Base-by-base conservation (phyloP, 768 basidiomycete genomes). In the Naganishia randhawae region DNA sequence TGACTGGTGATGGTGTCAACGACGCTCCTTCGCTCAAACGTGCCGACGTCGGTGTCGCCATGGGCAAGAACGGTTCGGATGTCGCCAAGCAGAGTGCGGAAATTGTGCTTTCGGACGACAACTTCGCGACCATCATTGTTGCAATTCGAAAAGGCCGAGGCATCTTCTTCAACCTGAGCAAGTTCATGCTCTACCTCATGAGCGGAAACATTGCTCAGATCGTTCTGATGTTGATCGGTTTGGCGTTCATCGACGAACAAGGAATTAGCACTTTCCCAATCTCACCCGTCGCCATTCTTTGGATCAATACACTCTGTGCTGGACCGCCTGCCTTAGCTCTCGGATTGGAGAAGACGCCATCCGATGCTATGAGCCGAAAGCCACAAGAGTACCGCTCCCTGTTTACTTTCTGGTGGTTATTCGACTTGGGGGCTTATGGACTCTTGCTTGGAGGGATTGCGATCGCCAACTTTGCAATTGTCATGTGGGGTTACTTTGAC, bases 121-220 rank as follows among this genome's bases (percentile, higher is more conserved):
- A 87, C 74, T 87, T 89, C 71, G 84, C 86, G 0, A 85, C 86
- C 2, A 87, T 88, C 68, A 82, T 86, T 55, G 82, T 83, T 42
- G 88, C 85, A 1, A 84, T 88, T 71, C 83, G 86, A 75, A 86
- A 87, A 75, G 88, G 87, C 70, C 85, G 80, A 84, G 86, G 81
- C 80, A 79, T 85, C 14, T 85, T 86, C 77, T 81, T 82, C 66
- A 86, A 86, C 76, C 84, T 87, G 68, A 81, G 83, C 61, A 82
- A 84, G 66, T 86, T 86, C 73, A 80, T 85, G 35, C 77, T 86
- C 19, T 85, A 86, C 71, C 80, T 87, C 1, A 73, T 86, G 17
- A 79, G 84, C 17, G 83, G 80, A 41, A 86, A 87, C 69, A 79
- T 87, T 17, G 85, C 83, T 14, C 84, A 86, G 76, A 84, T 85